phyloP scores from a whole-genome alignment of 2,329 filamentous ascomycete species.

The Clarireedia hainanense region DNA sequence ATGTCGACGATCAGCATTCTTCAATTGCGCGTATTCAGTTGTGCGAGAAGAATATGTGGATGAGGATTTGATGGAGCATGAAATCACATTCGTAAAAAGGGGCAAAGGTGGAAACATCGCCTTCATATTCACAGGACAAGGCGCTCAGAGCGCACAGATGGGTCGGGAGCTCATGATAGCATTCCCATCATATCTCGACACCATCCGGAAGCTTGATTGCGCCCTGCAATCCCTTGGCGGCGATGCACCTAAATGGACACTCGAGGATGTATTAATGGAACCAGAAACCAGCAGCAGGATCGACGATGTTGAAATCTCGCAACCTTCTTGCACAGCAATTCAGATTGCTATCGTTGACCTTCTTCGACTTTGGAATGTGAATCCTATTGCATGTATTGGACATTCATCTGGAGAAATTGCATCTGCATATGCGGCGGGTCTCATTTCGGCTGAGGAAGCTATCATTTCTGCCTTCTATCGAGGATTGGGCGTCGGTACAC shows the following conservation, averaged over 20 bases:
- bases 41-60: neutral
- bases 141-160: conserved; percentile 25
- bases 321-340: conserved; percentile 39
- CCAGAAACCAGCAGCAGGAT: conserved; percentile 22
- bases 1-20: neutral
- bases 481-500: conserved; percentile 9
- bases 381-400: conserved; percentile 32
- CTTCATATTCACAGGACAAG: conserved; percentile 26
- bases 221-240: neutral
- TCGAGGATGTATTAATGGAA: conserved; percentile 23
- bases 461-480: conserved; percentile 38
- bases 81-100: conserved; percentile 1
- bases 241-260: conserved; percentile 7
- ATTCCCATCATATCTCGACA: conserved; percentile 13
- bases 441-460: conserved; percentile 28
- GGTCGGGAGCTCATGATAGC: conserved; percentile 13
- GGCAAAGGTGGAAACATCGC: neutral
- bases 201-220: conserved; percentile 7
- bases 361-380: conserved; percentile 34
- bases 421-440: conserved; percentile 35
- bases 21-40: neutral
- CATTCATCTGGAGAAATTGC: conserved; percentile 42
- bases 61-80: neutral
- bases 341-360: conserved; percentile 40
- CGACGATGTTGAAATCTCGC: conserved; percentile 13